These are phyloP conservation scores for Salicornia ramosissima DNA, from an alignment of 148 eudicot species.

Conservation along the genomic window DNA sequence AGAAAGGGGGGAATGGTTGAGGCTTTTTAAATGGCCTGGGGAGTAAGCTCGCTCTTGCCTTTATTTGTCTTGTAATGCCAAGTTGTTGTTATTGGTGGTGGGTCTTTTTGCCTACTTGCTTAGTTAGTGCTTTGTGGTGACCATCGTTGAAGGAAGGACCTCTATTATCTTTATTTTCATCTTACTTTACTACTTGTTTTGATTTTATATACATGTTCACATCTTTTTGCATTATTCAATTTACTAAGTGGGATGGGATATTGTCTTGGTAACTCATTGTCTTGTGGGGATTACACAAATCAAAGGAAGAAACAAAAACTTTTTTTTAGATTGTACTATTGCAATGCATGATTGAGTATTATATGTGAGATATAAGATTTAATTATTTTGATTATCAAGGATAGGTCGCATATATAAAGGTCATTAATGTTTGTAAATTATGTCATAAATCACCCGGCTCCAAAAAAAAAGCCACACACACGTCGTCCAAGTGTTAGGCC, in stretches of 20 bases:
- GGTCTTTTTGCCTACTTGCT: conserved; percentile 20
- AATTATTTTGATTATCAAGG: too few species aligned
- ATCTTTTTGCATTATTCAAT: not conserved
- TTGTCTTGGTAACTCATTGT: too few species aligned
- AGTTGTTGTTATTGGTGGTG: conserved; percentile 23
- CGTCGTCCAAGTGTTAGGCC: too few species aligned
- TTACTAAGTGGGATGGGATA: not conserved
- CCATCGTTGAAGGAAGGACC: conserved; percentile 12
- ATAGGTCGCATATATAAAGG: too few species aligned
- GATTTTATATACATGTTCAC: not conserved
- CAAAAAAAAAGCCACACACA: too few species aligned
- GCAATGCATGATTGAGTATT: too few species aligned
- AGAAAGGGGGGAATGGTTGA: not conserved
- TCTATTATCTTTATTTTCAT: not conserved
- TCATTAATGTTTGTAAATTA: too few species aligned
- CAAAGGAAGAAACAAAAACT: too few species aligned
- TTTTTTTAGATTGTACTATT: too few species aligned
- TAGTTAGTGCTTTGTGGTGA: conserved; percentile 25
- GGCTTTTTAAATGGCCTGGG: conserved; percentile 16
- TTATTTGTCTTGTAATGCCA: conserved; percentile 25
- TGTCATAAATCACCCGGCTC: too few species aligned
- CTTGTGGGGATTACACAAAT: too few species aligned
- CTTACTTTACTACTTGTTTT: not conserved
- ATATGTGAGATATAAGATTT: too few species aligned
- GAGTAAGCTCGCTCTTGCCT: not conserved